Conservation (phyloP, 2,329 filamentous ascomycete genomes). For the Epichloe typhina region DNA sequence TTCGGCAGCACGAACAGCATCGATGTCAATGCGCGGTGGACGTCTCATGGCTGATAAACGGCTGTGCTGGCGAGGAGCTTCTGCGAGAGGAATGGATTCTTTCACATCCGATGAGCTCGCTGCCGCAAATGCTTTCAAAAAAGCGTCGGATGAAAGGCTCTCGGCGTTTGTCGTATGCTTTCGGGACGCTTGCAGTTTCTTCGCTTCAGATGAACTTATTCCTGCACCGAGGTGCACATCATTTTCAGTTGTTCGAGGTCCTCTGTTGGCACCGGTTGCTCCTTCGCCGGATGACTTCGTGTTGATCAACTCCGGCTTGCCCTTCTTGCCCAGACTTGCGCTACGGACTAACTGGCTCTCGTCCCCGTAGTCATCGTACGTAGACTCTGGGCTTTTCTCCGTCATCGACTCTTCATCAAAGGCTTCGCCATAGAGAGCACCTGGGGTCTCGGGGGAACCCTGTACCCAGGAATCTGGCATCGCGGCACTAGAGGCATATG, state of each 20-base stretch:
- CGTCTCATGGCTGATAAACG: slow-evolving; percentile 42
- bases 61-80: slow-evolving; percentile 21
- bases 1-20: slow-evolving; percentile 69
- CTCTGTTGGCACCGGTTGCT: slow-evolving; percentile 15
- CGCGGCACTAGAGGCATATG: slow-evolving; percentile 58
- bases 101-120: slow-evolving; percentile 32
- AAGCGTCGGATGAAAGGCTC: slow-evolving; percentile 28
- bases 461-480: slow-evolving; percentile 57
- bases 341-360: slow-evolving; percentile 46
- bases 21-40: slow-evolving; percentile 68
- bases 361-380: slow-evolving; percentile 35
- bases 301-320: slow-evolving; percentile 42
- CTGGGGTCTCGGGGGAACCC: slow-evolving; percentile 27
- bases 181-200: slow-evolving; percentile 8
- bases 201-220: slow-evolving; percentile 31
- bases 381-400: slow-evolving; percentile 29
- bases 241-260: slow-evolving; percentile 26
- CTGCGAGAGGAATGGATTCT: slow-evolving; percentile 16
- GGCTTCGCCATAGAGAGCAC: slow-evolving; percentile 32
- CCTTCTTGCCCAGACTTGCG: slow-evolving; percentile 48
- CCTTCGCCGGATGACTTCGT: slow-evolving; percentile 12
- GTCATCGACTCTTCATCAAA: slow-evolving; percentile 36
- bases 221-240: slow-evolving; percentile 34
- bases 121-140: slow-evolving; percentile 37
- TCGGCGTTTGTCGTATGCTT: slow-evolving; percentile 8